phyloP scores from a whole-genome alignment of 345 rosid genomes.

The Odontarrhena argentea region DNA sequence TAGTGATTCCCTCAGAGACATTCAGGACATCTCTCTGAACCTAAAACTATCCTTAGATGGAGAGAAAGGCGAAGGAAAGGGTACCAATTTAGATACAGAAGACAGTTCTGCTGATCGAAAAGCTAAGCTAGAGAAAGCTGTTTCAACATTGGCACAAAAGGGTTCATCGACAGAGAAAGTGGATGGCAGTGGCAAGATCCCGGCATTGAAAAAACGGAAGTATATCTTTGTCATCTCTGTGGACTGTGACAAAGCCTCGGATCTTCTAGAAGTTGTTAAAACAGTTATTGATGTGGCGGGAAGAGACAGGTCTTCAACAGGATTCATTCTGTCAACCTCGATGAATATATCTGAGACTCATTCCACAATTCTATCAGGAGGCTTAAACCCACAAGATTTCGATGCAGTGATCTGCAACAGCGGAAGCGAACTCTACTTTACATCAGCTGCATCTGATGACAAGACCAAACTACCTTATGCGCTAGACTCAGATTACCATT shows the following conservation, averaged over 20 bases:
- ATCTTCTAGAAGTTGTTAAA: slow-evolving; percentile 43
- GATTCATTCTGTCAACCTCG: slow-evolving; percentile 62
- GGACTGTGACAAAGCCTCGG: slow-evolving; percentile 47
- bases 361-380: slow-evolving; percentile 49
- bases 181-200: slow-evolving; percentile 39
- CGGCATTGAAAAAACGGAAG: slow-evolving; percentile 52
- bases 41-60: slow-evolving; percentile 67
- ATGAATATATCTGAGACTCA: slow-evolving; percentile 57
- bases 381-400: slow-evolving; percentile 55
- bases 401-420: slow-evolving; percentile 73
- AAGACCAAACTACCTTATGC: slow-evolving; percentile 46
- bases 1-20: slow-evolving; percentile 64
- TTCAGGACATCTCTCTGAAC: slow-evolving; percentile 69
- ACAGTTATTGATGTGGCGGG: slow-evolving; percentile 47
- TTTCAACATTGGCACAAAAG: slow-evolving; percentile 43
- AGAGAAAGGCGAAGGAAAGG: slow-evolving; percentile 52
- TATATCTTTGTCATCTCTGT: slow-evolving; percentile 57
- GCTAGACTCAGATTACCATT: slow-evolving; percentile 63
- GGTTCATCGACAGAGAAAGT: slow-evolving; percentile 42
- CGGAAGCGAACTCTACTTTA: slow-evolving; percentile 66
- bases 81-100: slow-evolving; percentile 47
- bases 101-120: slow-evolving; percentile 45
- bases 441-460: slow-evolving; percentile 51
- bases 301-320: slow-evolving; percentile 41
- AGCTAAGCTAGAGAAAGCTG: slow-evolving; percentile 47